Base-by-base conservation (phyloP, 805 yeast genomes). In the Yamadazyma takamatsuzukensis region DNA sequence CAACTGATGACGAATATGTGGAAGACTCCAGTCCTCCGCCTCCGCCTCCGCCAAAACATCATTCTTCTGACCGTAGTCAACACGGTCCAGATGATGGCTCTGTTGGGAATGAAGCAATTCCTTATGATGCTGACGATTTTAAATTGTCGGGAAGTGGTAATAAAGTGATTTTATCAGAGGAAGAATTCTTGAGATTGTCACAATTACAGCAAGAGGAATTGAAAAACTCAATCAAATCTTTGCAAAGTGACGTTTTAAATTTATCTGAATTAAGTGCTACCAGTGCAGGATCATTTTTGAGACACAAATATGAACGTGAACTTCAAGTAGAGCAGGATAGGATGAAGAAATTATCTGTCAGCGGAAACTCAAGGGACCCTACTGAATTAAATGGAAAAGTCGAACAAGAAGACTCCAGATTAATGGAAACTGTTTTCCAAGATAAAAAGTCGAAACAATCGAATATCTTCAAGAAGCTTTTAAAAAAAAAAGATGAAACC, bases 251-350 rank as follows among this genome's bases (percentile, higher is more conserved):
- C 39, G 72, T 67, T 4, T 56, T 66, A 34, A 67, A 65, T 33
- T 49, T 65, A 34, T 80, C 88, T 21, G 93, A 84, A 53, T 72
- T 83, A 41, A 83, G 93, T 60, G 95, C 95, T 4, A 83, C 95
- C 0, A 81, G 93, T 41, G 95, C 95, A 1, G 95, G 94, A 0
- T 83, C 94, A 18, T 78, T 78, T 37, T 78, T 80, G 28, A 72
- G 95, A 49, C 94, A 86, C 53, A 81, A 73, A 46, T 68, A 64
- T 49, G 79, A 78, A 21, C 53, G 45, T 27, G 63, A 59, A 13
- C 33, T 48, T 16, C 44, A 41, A 15, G 43, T 39, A 10, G 49
- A 46, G 10, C 46, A 39, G 32, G 56, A 53, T 27, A 45, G 52
- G 24, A 27, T 59, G 33, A 40, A 47, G 13, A 45, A 41, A 5